Conservation (phyloP, 495 filamentous ascomycete genomes). For the Penicillium ucsense region DNA sequence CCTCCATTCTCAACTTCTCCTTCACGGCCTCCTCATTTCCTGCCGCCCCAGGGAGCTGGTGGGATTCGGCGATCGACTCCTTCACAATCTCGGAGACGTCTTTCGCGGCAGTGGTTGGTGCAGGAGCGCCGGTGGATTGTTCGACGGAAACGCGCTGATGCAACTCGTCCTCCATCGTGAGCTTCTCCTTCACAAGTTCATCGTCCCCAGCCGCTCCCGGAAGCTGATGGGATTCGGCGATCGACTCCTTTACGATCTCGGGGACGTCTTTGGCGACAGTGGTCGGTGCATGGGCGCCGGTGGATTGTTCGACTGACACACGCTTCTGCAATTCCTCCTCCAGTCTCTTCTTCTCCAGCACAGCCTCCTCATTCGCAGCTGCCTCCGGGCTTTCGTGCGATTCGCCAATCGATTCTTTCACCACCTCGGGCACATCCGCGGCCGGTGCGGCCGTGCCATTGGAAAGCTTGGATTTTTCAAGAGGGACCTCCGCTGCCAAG, state of each 20-base stretch:
- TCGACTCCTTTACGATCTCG: conserved; percentile 60
- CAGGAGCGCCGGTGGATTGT: conserved; percentile 26
- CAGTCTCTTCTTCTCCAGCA: conserved; percentile 68
- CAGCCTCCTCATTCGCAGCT: conserved; percentile 52
- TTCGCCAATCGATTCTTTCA: conserved; percentile 61
- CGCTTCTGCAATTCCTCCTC: conserved; percentile 58
- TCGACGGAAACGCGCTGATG: conserved; percentile 42
- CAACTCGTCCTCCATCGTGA: conserved; percentile 60
- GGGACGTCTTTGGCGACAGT: no score
- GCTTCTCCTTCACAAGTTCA: conserved; percentile 66
- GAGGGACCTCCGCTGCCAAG: conserved; percentile 60
- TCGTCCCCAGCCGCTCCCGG: conserved; percentile 64
- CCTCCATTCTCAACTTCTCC: conserved; percentile 69
- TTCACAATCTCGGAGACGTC: conserved; percentile 65
- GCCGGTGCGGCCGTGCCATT: conserved; percentile 42
- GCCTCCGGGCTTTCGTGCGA: conserved; percentile 61
- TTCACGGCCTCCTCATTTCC: conserved; percentile 57
- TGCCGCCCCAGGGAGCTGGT: conserved; percentile 59
- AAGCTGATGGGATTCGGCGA: conserved; percentile 49
- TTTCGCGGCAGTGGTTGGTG: conserved; percentile 21
- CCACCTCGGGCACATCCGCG: conserved; percentile 55
- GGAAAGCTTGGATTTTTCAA: conserved; percentile 50
- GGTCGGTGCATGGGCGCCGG: conserved; percentile 28
- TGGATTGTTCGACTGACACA: conserved; percentile 36
- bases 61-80: conserved; percentile 59